phyloP scores from a whole-genome alignment of 495 filamentous ascomycete species.

The Chaetomidium leptoderma region DNA sequence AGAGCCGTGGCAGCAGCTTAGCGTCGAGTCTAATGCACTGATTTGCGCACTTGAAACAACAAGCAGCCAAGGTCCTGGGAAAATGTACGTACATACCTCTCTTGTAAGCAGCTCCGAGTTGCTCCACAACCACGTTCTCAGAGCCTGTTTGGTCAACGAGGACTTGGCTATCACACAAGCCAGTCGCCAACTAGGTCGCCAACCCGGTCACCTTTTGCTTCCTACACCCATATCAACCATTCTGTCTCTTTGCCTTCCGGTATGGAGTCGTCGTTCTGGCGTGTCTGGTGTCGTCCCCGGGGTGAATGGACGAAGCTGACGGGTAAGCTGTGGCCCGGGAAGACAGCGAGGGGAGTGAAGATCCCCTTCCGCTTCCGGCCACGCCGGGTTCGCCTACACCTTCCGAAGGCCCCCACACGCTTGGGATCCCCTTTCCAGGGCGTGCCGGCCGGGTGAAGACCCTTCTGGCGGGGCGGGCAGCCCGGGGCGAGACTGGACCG shows the following conservation, averaged over 20 bases:
- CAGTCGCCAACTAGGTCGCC: no score
- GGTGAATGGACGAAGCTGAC: neutral
- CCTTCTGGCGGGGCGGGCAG: constrained; percentile 8
- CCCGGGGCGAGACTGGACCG: constrained; percentile 1
- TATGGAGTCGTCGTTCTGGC: neutral
- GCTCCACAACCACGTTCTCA: neutral
- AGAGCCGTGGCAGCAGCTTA: constrained; percentile 11
- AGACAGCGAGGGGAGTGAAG: constrained; percentile 8
- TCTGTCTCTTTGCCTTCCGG: neutral
- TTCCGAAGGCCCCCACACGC: neutral
- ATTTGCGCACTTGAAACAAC: constrained; percentile 18
- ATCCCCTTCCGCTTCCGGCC: constrained; percentile 21
- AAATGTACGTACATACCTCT: neutral
- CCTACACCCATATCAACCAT: neutral
- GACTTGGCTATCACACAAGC: neutral
- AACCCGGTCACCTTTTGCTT: neutral
- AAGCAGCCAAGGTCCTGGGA: neutral
- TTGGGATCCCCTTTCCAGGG: neutral
- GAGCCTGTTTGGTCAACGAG: neutral
- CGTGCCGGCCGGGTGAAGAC: constrained; percentile 4
- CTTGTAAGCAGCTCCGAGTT: neutral
- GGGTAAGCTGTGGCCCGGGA: constrained; percentile 2
- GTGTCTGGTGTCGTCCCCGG: neutral
- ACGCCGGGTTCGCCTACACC: constrained; percentile 1
- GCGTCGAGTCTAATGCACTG: constrained; percentile 11